Base-by-base conservation (phyloP, 2,329 filamentous ascomycete species). In the Trichoderma sp. region DNA sequence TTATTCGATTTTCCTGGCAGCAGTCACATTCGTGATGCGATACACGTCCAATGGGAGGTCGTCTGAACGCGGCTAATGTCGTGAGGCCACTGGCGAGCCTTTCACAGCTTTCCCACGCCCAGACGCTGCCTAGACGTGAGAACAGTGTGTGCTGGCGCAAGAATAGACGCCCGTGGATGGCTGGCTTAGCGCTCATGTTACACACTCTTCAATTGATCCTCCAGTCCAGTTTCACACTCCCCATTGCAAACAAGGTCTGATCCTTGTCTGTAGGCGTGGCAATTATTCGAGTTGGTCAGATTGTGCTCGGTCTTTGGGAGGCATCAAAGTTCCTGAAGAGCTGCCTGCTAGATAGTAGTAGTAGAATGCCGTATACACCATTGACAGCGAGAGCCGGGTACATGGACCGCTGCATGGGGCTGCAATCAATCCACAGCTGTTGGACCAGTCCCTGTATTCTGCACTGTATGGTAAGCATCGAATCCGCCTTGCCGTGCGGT, bases 111-210 rank as follows among this genome's bases (percentile, higher is more conserved):
- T 17, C 25, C 58, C 29, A 27, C 27, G n/a, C 56, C 9, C 57
- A 8, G 57, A 59, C 39, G 37, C 6, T 56, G n/a, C n/a, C n/a
- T n/a, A n/a, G n/a, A 15, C 12, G 15, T 32, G n/a, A n/a, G 4
- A 12, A n/a, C n/a, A n/a, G n/a, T n/a, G 19, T 27, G 32, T 37
- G 52, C 52, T 25, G 35, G 35, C 27, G 27, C 15, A 19, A 52
- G 35, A 35, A 48, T 52, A 66, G 54, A 37, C 45, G 64, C 56
- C 45, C 13, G 25, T 67, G 56, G 32, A 42, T 45, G 56, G 32
- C 19, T 48, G 48, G 42, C 27, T 60, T 54, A 53, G 34, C 32
- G 64, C 64, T 54, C 56, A 32, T 32, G 67, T 53, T 42, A 56
- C 60, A 52, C 67, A 29, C 25, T 17, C 50, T 32, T 37, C 29